Percentiles rank a stretch among this genome's conserved stretches.
Evolutionary conservation across 78 protist genomes (phyloP).

Genomic region (Andalucia godoyi): DNA sequence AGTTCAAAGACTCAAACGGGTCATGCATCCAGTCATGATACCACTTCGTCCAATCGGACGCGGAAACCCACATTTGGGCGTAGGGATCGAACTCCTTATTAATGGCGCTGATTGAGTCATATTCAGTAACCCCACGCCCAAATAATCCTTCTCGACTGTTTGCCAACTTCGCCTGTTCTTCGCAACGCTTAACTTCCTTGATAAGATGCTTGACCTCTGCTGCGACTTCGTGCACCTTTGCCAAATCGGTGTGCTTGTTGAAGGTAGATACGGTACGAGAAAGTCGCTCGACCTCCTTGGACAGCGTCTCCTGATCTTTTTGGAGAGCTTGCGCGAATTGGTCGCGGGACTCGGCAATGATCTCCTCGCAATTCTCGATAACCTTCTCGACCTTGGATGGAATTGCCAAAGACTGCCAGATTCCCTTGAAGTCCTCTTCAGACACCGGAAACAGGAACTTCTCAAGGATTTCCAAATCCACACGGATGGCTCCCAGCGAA

Average conservation of each 20-base stretch:
- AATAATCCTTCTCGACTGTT: constrained; percentile 53
- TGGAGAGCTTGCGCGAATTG: constrained; percentile 4
- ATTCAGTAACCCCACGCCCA: constrained; percentile 30
- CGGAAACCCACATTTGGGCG: constrained; percentile 56
- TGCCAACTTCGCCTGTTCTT: constrained; percentile 6
- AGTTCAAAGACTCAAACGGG: constrained; percentile 20
- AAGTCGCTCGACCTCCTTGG: constrained; percentile 12
- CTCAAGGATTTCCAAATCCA: constrained; percentile 23
- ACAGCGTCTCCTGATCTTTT: constrained; percentile 16
- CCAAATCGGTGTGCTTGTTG: constrained; percentile 20
- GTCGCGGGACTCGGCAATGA: constrained; percentile 1
- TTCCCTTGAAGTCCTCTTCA: constrained; percentile 25
- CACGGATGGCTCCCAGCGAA: neutral
- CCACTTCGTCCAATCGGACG: constrained; percentile 42
- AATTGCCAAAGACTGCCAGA: constrained; percentile 15
- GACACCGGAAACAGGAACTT: constrained; percentile 4
- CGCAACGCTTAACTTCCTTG: neutral
- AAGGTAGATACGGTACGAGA: constrained; percentile 5
- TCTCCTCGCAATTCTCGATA: neutral
- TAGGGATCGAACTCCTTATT: constrained; percentile 56
- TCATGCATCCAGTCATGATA: constrained; percentile 29
- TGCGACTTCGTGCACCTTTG: constrained; percentile 26
- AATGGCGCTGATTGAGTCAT: constrained; percentile 1
- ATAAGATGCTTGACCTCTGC: constrained; percentile 31
- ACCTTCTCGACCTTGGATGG: neutral